Conservation (phyloP, 495 filamentous ascomycete genomes). For the Aspergillus ostianus region DNA sequence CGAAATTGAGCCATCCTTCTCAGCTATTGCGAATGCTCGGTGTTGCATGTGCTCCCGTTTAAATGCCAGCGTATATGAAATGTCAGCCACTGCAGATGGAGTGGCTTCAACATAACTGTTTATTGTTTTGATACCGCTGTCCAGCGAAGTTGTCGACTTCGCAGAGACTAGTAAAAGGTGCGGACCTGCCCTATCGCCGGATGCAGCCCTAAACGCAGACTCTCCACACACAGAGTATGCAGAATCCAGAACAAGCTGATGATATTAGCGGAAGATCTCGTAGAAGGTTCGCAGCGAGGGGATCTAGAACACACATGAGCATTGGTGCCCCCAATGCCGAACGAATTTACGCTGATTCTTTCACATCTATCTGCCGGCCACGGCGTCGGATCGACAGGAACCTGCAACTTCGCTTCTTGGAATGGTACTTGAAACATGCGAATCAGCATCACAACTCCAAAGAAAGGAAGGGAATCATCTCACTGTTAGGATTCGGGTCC, state of each 20-base stretch:
- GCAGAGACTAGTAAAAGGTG: constrained; percentile 16
- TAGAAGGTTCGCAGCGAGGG: not conserved
- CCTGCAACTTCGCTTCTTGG: constrained; percentile 19
- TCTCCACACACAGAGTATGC: not conserved
- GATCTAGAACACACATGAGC: constrained; percentile 18
- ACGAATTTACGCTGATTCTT: constrained; percentile 32
- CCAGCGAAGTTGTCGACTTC: constrained; percentile 12
- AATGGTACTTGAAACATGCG: constrained; percentile 26
- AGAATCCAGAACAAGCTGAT: constrained; percentile 7
- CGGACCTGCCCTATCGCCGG: not conserved
- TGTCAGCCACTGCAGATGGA: constrained; percentile 14
- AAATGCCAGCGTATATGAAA: constrained; percentile 26
- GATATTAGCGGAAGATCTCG: not conserved
- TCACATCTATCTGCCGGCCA: constrained; percentile 25
- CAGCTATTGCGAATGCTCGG: constrained; percentile 3
- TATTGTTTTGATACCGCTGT: constrained; percentile 8
- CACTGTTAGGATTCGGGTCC: constrained; percentile 16
- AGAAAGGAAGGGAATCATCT: not conserved
- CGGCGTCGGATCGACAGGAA: constrained; percentile 17
- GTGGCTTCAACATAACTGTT: constrained; percentile 13
- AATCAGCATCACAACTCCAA: not conserved
- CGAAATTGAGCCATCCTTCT: constrained; percentile 1
- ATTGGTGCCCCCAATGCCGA: constrained; percentile 32
- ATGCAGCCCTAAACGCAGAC: not conserved
- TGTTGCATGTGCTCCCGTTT: constrained; percentile 24